A percentile compares a stretch with the other conserved stretches of the same genome.
Evolutionary conservation across 2,329 filamentous ascomycete species (phyloP).

Genomic region (Cordyceps javanica): DNA sequence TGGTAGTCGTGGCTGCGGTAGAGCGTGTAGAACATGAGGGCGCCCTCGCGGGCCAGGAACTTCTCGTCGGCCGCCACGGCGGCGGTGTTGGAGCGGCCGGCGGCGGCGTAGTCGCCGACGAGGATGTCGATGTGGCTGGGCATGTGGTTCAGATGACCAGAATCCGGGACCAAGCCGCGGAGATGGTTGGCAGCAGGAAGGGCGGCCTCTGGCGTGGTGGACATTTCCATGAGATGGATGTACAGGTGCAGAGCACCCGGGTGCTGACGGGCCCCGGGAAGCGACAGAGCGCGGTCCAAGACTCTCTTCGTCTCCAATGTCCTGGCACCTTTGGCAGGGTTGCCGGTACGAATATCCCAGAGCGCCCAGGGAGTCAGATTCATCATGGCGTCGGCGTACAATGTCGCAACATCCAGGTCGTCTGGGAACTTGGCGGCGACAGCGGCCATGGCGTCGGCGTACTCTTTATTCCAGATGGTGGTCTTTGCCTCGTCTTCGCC

Average conservation of each 20-base stretch:
- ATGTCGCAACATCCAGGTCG: constrained; percentile 32
- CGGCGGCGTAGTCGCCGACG: constrained; percentile 62
- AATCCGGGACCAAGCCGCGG: constrained; percentile 55
- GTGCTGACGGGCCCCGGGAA: constrained; percentile 39
- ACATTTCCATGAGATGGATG: constrained; percentile 72
- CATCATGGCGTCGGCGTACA: constrained; percentile 40
- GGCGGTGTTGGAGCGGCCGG: constrained; percentile 59
- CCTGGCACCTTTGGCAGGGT: constrained; percentile 25
- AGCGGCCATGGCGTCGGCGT: constrained; percentile 33
- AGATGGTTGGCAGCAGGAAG: constrained; percentile 53
- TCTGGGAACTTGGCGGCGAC: constrained; percentile 31
- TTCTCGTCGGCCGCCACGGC: constrained; percentile 64
- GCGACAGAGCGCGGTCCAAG: constrained; percentile 42
- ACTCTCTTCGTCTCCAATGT: constrained; percentile 28
- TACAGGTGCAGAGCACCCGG: constrained; percentile 70
- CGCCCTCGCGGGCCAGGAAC: constrained; percentile 52
- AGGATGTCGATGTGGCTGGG: constrained; percentile 70
- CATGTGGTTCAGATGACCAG: constrained; percentile 68
- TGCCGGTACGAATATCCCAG: constrained; percentile 33
- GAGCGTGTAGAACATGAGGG: constrained; percentile 68
- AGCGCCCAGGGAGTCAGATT: constrained; percentile 42
- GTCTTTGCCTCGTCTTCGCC: constrained; percentile 40
- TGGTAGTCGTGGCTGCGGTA: constrained; percentile 72
- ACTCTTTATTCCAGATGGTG: constrained; percentile 31
- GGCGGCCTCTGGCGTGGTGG: constrained; percentile 52